phyloP scores from a whole-genome alignment of 148 eudicot genomes.

The Simmondsia chinensis region DNA sequence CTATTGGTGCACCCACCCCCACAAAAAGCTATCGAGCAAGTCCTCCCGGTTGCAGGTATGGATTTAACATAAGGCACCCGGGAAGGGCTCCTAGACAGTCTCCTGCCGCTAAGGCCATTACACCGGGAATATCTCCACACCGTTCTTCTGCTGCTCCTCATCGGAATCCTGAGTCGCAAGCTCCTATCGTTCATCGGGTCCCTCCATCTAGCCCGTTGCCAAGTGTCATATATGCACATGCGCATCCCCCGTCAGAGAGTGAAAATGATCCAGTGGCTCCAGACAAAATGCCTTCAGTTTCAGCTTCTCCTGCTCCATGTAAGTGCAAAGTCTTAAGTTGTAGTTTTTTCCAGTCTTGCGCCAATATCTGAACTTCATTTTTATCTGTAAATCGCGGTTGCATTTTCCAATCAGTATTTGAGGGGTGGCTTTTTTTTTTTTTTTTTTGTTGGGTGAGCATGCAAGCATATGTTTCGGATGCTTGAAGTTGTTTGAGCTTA shows the following conservation, averaged over 20 bases:
- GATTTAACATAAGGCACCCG: constrained; percentile 26
- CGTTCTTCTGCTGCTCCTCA: constrained; percentile 30
- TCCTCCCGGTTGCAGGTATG: constrained; percentile 62
- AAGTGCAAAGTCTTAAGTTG: constrained; percentile 24
- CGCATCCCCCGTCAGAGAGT: constrained; percentile 40
- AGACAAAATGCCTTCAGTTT: constrained; percentile 31
- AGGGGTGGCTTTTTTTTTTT: too few relatives aligned
- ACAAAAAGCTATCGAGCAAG: constrained; percentile 26
- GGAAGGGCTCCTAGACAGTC: constrained; percentile 31
- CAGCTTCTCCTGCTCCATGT: constrained; percentile 65
- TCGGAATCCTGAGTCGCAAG: constrained; percentile 28
- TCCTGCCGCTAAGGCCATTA: constrained; percentile 27
- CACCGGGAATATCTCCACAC: constrained; percentile 36
- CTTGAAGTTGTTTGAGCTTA: too few relatives aligned
- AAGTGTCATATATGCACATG: constrained; percentile 43
- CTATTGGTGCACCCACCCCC: constrained; percentile 29
- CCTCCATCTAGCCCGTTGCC: constrained; percentile 59
- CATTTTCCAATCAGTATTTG: too few relatives aligned
- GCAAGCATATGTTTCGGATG: too few relatives aligned
- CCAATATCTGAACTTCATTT: neutral
- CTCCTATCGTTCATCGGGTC: constrained; percentile 25
- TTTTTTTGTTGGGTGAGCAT: too few relatives aligned
- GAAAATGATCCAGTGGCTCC: constrained; percentile 44
- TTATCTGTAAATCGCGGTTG: neutral
- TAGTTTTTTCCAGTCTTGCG: neutral